These are phyloP conservation scores for Vaccinium myrtillus DNA, from an alignment of 148 eudicot genomes.

Conservation along the genomic window DNA sequence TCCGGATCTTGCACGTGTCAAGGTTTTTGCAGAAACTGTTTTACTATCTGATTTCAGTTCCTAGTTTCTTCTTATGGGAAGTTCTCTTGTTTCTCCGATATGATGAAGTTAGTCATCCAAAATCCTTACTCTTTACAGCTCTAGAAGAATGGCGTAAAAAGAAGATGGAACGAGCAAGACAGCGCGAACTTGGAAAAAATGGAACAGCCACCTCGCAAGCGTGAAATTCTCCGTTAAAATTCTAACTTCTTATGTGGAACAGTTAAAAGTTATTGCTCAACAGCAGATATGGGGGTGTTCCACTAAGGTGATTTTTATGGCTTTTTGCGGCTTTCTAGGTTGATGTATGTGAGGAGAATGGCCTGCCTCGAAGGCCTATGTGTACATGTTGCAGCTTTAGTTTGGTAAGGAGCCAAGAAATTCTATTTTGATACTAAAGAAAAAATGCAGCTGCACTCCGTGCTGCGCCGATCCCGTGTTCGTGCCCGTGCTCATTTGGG, in stretches of 20 bases:
- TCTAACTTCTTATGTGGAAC: background rate
- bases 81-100: background rate
- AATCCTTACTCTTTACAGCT: constrained; percentile 37
- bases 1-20: background rate
- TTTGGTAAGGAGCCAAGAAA: background rate
- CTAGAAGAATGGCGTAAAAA: constrained; percentile 91
- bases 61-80: background rate
- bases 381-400: background rate
- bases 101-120: background rate
- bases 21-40: background rate
- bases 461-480: too few relatives aligned
- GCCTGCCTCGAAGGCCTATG: too few relatives aligned
- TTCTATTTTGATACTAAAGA: background rate
- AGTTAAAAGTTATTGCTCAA: background rate
- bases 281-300: background rate
- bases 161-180: constrained; percentile 89
- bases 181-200: constrained; percentile 59
- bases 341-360: too few relatives aligned
- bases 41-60: background rate
- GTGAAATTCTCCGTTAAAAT: background rate
- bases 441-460: background rate
- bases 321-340: too few relatives aligned
- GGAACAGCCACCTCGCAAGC: constrained; percentile 38
- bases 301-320: too few relatives aligned
- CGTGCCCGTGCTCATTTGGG: too few relatives aligned